phyloP scores from a whole-genome alignment of 805 yeast genomes.

The Metschnikowia drakensbergensis region DNA sequence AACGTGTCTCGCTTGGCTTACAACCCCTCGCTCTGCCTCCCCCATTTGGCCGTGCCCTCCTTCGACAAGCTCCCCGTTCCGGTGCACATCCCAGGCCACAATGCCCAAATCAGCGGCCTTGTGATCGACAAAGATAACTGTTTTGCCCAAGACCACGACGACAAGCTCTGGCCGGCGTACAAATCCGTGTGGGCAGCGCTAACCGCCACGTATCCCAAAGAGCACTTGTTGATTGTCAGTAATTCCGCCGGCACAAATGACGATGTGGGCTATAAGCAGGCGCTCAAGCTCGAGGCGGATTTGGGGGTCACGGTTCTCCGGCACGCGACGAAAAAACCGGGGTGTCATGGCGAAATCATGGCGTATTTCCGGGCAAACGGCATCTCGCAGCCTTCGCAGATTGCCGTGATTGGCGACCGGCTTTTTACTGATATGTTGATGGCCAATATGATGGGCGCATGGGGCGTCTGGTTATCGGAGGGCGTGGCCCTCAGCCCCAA shows the following conservation, averaged over 20 bases:
- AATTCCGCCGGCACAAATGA: slow-evolving; percentile 91
- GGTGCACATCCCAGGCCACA: slow-evolving; percentile 29
- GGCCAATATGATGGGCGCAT: slow-evolving; percentile 92
- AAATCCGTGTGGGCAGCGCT: slow-evolving; percentile 51
- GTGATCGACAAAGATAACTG: slow-evolving; percentile 95
- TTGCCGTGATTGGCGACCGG: slow-evolving; percentile 88
- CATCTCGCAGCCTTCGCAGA: slow-evolving; percentile 50
- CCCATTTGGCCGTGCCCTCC: slow-evolving; percentile 53
- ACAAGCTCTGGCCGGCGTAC: slow-evolving; percentile 76
- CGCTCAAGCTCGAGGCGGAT: slow-evolving; percentile 52
- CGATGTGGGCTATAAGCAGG: slow-evolving; percentile 59
- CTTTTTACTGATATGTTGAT: slow-evolving; percentile 86
- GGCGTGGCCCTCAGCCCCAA: slow-evolving; percentile 64
- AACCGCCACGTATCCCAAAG: slow-evolving; percentile 55
- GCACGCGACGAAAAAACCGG: slow-evolving; percentile 78
- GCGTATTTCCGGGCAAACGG: slow-evolving; percentile 50
- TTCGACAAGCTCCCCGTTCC: slow-evolving; percentile 64
- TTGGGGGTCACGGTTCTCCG: slow-evolving; percentile 69
- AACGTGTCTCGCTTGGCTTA: slow-evolving; percentile 57
- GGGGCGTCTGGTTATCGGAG: slow-evolving; percentile 75
- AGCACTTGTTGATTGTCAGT: slow-evolving; percentile 70
- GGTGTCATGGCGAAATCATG: slow-evolving; percentile 67
- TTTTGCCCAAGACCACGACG: slow-evolving; percentile 79
- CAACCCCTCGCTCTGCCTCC: slow-evolving; percentile 67
- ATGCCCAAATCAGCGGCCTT: slow-evolving; percentile 56